Evolutionary conservation across 371 early-diverging fungal species (phyloP).

Genomic region (Rhizopus delemar): DNA sequence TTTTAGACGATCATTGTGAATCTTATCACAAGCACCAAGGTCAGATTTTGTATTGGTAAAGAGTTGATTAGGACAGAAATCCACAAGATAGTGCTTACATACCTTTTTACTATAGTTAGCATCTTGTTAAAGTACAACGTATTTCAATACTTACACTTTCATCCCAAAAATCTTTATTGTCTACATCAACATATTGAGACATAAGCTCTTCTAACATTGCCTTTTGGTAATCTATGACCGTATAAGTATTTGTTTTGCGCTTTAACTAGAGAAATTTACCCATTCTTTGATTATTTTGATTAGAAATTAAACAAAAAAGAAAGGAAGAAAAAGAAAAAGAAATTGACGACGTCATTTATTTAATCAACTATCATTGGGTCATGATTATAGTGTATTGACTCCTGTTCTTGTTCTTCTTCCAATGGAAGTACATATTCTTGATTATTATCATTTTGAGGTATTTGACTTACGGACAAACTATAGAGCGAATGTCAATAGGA

Average conservation of each 20-base stretch:
- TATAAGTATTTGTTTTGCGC: background rate
- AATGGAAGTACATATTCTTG: too few species aligned
- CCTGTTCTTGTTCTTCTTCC: too few species aligned
- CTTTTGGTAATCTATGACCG: conserved; percentile 62
- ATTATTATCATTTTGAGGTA: too few species aligned
- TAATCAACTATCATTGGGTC: too few species aligned
- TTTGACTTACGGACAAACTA: too few species aligned
- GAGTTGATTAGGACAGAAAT: conserved; percentile 83
- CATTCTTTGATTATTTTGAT: background rate
- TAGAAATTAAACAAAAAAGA: background rate
- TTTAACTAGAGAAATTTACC: background rate
- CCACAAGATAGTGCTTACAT: conserved; percentile 84
- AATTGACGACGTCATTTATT: too few species aligned
- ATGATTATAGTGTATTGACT: too few species aligned
- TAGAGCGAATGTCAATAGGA: too few species aligned
- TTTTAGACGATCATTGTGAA: conserved; percentile 83
- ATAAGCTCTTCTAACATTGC: conserved; percentile 80
- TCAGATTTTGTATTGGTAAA: conserved; percentile 90
- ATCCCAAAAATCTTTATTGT: conserved; percentile 69
- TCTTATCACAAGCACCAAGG: conserved; percentile 70
- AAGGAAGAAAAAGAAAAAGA: too few species aligned
- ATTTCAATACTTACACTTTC: conserved; percentile 48
- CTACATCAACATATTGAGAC: conserved; percentile 70
- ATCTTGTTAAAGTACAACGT: background rate
- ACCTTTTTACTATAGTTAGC: conserved; percentile 47